Conservation (phyloP, 257 asterid species). For the Eucommia ulmoides region DNA sequence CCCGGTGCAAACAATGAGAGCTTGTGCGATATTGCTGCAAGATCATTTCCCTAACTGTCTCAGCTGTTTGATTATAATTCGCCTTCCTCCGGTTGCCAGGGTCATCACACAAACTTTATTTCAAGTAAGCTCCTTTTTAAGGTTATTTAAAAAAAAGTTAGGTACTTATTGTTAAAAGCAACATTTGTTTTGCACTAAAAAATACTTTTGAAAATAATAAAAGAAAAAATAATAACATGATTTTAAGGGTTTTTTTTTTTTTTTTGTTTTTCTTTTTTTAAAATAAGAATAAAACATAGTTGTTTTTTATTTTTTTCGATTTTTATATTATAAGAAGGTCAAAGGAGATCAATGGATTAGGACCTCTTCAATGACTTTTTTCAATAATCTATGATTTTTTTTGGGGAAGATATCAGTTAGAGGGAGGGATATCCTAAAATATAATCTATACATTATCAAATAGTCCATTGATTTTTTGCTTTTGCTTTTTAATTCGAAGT, state of each 20-base stretch:
- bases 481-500: too few species aligned
- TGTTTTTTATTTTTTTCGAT: too few species aligned
- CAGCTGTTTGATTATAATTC: slow-evolving; percentile 18
- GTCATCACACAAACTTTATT: slow-evolving; percentile 26
- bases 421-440: too few species aligned
- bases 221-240: background rate
- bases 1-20: slow-evolving; percentile 33
- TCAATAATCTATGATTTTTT: too few species aligned
- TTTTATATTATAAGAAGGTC: background rate
- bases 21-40: slow-evolving; percentile 36
- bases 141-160: background rate
- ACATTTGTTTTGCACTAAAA: too few species aligned
- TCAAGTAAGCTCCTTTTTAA: slow-evolving; percentile 16
- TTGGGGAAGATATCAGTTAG: too few species aligned
- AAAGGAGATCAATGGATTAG: background rate
- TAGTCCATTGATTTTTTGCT: too few species aligned
- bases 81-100: slow-evolving; percentile 34
- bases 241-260: background rate
- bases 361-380: background rate
- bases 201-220: too few species aligned
- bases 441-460: too few species aligned
- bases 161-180: background rate
- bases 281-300: background rate
- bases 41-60: slow-evolving; percentile 41
- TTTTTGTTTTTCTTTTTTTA: background rate